Base-by-base conservation (phyloP, 352 stramenopile genomes). In the Globisporangium middletonii region DNA sequence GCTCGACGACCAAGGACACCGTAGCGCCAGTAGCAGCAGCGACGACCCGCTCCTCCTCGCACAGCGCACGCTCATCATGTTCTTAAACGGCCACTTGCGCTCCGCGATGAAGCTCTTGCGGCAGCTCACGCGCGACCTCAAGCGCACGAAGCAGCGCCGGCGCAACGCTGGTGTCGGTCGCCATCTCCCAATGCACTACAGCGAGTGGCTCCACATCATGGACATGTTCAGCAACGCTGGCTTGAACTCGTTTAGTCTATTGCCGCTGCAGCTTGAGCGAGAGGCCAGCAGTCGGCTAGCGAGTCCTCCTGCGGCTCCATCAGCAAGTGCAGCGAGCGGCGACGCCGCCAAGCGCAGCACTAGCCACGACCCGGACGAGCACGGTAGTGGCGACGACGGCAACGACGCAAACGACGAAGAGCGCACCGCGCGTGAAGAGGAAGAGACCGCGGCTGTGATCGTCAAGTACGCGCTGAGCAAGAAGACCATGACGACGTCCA, bases 31-130 rank as follows among this genome's bases (percentile, higher is more conserved):
- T 19, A 23, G 41, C 41, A 46, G 41, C 13, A 46, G 41, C 13
- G 18, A 71, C 13, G 66, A 79, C 7, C 64, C 69, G 1, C 43
- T 83, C 7, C 59, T 86, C 6, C 61, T 85, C 9, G 53, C 68
- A 4, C 77, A 88, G 50, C 53, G 72, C 19, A 71, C 72, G 0
- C 27, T 83, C 18, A 77, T 83, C 43, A 72, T 86, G 75, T 47
- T 88, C 19, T 50, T 84, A 9, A 80, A 86, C 44, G 72, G 77
- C 0, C 73, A 83, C 26, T 60, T 85, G 4, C 76, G 79, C 37
- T 68, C 72, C 4, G 72, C 77, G 2, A 65, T 78, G 57, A 84
- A 84, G 48, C 59, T 79, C 9, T 42, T 83, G 12, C 71, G 64
- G 1, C 68, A 77, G 52, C 62, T 83, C 3, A 67, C 68, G 23